phyloP scores from a whole-genome alignment of 1,284 basidiomycete genomes.

The Peniophora sp. region DNA sequence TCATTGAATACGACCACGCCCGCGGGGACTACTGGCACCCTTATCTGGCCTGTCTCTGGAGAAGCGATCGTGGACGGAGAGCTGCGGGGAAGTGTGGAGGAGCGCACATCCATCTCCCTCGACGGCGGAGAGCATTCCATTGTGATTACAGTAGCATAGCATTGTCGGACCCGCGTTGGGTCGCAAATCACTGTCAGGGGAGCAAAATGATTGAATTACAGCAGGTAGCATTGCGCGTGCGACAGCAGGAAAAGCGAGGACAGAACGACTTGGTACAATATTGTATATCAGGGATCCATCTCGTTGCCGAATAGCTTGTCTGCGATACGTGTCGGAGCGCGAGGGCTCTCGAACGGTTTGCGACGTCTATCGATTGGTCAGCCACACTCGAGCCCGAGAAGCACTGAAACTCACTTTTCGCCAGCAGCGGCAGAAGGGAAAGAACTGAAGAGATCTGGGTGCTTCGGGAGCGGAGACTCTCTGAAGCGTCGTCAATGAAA shows the following conservation, averaged over 20 bases:
- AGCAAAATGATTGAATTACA: no score
- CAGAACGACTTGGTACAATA: neutral
- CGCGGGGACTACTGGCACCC: constrained; percentile 23
- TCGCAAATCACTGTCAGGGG: no score
- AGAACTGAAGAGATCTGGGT: constrained; percentile 94
- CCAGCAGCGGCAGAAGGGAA: constrained; percentile 97
- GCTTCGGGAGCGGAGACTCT: constrained; percentile 92
- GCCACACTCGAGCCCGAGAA: neutral
- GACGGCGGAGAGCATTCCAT: neutral
- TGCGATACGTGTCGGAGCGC: constrained; percentile 60
- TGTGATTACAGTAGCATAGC: neutral
- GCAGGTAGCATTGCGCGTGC: no score
- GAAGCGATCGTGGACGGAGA: constrained; percentile 19
- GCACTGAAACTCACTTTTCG: constrained; percentile 63
- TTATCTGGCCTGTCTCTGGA: constrained; percentile 24
- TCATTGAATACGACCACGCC: constrained; percentile 23
- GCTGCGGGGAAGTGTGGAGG: neutral
- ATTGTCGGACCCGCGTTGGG: no score
- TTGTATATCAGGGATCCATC: constrained; percentile 17
- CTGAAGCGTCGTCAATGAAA: constrained; percentile 40
- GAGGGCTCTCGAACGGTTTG: constrained; percentile 70
- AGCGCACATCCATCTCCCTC: neutral
- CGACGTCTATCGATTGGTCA: constrained; percentile 41
- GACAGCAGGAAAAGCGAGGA: no score
- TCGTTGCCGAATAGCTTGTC: constrained; percentile 45